Evolutionary conservation across 176 grass and related monocot genomes (phyloP).

Genomic region (Triticum monococcum): DNA sequence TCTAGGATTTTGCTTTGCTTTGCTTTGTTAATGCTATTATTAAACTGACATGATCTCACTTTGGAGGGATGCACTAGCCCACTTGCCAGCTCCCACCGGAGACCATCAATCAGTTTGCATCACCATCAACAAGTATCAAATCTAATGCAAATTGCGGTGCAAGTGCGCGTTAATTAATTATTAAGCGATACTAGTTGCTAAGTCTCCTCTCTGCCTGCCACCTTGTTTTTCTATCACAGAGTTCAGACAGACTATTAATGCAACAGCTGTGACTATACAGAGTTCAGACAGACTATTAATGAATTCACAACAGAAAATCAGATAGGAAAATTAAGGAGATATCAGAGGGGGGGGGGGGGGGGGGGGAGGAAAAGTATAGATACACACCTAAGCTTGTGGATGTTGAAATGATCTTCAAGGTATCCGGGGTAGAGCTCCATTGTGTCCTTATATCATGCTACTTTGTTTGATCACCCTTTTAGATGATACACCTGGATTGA

Average conservation of each 20-base stretch:
- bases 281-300: not conserved
- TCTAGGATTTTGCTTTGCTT: not conserved
- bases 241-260: not conserved
- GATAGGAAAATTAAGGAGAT: not conserved
- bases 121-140: conserved; percentile 13
- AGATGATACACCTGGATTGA: not conserved
- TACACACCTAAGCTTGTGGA: conserved; percentile 56
- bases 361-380: too few species aligned
- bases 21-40: conserved; percentile 1
- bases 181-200: not conserved
- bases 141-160: conserved; percentile 39
- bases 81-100: conserved; percentile 34
- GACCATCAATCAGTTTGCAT: conserved; percentile 26
- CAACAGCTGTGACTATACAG: not conserved
- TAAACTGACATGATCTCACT: conserved; percentile 36
- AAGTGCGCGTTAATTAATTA: not conserved
- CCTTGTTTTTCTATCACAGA: not conserved
- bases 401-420: conserved; percentile 83
- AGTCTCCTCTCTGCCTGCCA: conserved; percentile 15
- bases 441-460: not conserved
- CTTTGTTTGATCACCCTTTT: conserved; percentile 26
- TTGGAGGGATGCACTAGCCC: conserved; percentile 19
- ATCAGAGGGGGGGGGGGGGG: not conserved
- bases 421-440: conserved; percentile 86
- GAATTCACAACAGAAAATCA: not conserved